Conservation (phyloP, 2,329 filamentous ascomycete genomes). For the Westerdykella sp. region DNA sequence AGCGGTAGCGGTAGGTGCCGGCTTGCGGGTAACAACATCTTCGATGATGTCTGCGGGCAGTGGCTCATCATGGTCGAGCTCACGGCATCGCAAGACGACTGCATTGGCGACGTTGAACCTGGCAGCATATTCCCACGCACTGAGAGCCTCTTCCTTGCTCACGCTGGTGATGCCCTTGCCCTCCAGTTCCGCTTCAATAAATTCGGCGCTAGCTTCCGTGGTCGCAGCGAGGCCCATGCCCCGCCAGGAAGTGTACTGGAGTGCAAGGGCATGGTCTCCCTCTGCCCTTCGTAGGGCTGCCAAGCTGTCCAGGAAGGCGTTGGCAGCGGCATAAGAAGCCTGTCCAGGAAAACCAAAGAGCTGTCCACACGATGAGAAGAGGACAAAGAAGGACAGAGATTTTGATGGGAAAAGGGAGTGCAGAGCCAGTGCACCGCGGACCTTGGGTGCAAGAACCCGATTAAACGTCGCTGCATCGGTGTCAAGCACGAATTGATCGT, state of each 20-base stretch:
- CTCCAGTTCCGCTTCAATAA: constrained; percentile 35
- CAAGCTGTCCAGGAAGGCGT: constrained; percentile 19
- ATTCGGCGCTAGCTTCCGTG: constrained; percentile 21
- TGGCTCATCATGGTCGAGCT: constrained; percentile 25
- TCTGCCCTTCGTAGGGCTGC: constrained; percentile 12
- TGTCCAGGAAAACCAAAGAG: constrained; percentile 8
- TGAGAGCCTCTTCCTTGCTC: constrained; percentile 35
- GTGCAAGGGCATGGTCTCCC: constrained; percentile 37
- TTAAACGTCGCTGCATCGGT: constrained; percentile 22
- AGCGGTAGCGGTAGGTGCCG: not conserved
- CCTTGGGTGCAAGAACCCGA: constrained; percentile 24
- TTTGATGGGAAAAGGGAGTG: constrained; percentile 17
- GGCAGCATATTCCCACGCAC: constrained; percentile 34
- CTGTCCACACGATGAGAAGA: constrained; percentile 9
- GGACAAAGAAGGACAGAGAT: constrained; percentile 9
- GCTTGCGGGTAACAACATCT: constrained; percentile 3
- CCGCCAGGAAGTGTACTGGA: constrained; percentile 20
- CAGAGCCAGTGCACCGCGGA: constrained; percentile 15
- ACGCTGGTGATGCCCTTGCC: constrained; percentile 38
- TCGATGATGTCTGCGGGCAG: not conserved
- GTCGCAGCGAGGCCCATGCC: constrained; percentile 23
- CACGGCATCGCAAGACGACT: constrained; percentile 29
- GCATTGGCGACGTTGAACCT: constrained; percentile 30
- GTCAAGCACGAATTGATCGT: constrained; percentile 26
- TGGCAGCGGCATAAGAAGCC: constrained; percentile 18